Base-by-base conservation (phyloP, 192 early-diverging fungal genomes). In the Phlyctochytrium bullatum region DNA sequence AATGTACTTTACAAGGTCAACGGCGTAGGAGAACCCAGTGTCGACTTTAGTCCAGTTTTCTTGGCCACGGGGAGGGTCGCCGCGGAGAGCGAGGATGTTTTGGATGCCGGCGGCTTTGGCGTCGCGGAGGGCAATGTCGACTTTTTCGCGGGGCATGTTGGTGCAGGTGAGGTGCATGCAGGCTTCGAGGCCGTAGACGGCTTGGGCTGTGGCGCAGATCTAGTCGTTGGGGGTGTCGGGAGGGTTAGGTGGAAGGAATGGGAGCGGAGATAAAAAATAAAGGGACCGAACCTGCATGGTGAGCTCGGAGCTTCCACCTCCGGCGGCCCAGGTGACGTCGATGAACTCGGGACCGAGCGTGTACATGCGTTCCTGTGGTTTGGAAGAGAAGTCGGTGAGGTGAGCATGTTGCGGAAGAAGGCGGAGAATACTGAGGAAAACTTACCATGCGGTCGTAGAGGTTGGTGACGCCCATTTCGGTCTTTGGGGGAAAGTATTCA, bases 401-500 rank as follows among this genome's bases (percentile, higher is more conserved):
- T n/a, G 40, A 10, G 58, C 12, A 12, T 6, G 52, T 25, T n/a
- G 50, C 58, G 10, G n/a, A 32, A 61, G 6, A n/a, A 61, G n/a
- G 10, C 10, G 24, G 34, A 62, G 61, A 20, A 24, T 16, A 34
- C 10, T 6, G n/a, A n/a, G n/a, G n/a, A n/a, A n/a, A 20, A 52
- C 65, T 14, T 56, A 73, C 79, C 76, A 98, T 91, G 67, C 96
- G 93, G 72, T 98, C 96, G 75, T 92, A 96, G 65, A 98, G 77
- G 83, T 98, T 98, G 77, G 88, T 86, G 66, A 98, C 92, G 68
- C 94, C 96, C 79, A 91, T 66, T 53, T 89, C 87, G n/a, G 97
- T 99, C 78, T 96, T 99, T 52, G 97, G 97, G 33, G 97, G 96
- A 68, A 98, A 99, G 80, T 91, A 99, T 80, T 99, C 97, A 67